Base-by-base conservation (phyloP, 768 basidiomycete species). In the Trametopsis cervina region DNA sequence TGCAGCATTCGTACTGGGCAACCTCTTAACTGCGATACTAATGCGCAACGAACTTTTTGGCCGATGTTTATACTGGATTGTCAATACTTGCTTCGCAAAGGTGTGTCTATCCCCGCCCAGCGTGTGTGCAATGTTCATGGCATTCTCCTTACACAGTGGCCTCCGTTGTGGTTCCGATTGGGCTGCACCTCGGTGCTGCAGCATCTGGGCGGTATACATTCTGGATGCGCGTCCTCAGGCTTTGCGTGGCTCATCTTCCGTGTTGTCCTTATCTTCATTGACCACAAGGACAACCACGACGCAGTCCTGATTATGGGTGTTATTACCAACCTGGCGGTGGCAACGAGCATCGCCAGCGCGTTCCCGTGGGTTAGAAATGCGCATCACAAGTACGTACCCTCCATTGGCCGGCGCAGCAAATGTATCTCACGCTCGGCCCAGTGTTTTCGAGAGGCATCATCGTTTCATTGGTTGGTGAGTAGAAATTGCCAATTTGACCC, bases 141-240 rank as follows among this genome's bases (percentile, higher is more conserved):
- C 7, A 15, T 46, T 39, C 37, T n/a, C 24, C 15, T n/a, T n/a
- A 17, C 26, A 40, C 53, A 70, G 69, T 69, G 69, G 69, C 45
- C 69, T 6, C 69, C 69, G n/a, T 47, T 70, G 27, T 67, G 65
- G 68, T 68, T 66, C 54, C 62, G 69, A 10, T 56, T 70, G 1
- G 59, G 55, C 7, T 68, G 67, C 47, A 70, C 71, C 4, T 71
- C 70, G 0, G 45, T 60, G 12, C 50, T 64, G 22, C 64, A 72
- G 52, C 71, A 72, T 47, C 55, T 71, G 5, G 71, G 71, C 15
- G 71, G 71, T n/a, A 69, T 73, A 37, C 71, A 73, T 56, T 68
- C 66, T 2, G 71, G 71, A 10, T 73, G 71, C 53, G 69, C 68
- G 6, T 50, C 63, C 1, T 69, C 71, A 1, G 71, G 66, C 20